Evolutionary conservation across 106 monocot genomes (phyloP).

Genomic region (Dendrobium nobile): DNA sequence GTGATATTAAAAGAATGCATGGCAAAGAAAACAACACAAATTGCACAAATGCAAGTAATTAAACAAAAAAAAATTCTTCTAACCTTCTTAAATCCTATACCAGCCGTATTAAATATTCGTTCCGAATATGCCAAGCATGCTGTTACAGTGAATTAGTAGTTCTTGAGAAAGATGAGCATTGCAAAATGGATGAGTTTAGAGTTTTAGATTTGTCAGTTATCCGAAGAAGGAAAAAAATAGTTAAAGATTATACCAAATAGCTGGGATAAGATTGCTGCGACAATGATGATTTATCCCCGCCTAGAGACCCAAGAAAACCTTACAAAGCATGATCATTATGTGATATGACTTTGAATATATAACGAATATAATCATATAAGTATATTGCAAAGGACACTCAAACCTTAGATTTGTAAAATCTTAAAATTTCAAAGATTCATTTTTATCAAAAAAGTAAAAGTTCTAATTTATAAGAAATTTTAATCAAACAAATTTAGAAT

Average conservation of each 20-base stretch:
- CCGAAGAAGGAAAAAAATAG: neutral
- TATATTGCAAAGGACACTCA: neutral
- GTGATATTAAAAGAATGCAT: neutral
- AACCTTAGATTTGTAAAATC: neutral
- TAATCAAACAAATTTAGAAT: neutral
- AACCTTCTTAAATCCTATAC: neutral
- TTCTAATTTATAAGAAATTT: neutral
- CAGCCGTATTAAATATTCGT: neutral
- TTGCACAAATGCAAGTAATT: neutral
- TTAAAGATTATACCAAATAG: neutral
- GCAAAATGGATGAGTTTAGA: too few relatives aligned
- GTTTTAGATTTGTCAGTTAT: neutral
- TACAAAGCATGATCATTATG: neutral
- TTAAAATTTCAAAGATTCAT: neutral
- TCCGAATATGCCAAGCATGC: neutral
- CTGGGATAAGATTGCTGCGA: neutral
- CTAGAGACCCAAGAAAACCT: neutral
- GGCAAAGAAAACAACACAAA: neutral
- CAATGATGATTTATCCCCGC: neutral
- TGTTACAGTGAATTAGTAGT: neutral
- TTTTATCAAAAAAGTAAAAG: slow-evolving; percentile 1
- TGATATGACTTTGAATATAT: neutral
- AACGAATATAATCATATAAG: neutral
- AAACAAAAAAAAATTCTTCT: neutral
- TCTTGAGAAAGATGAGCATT: too few relatives aligned